Base-by-base conservation (phyloP, 192 early-diverging fungal species). In the Chytriomyces hyalinus region DNA sequence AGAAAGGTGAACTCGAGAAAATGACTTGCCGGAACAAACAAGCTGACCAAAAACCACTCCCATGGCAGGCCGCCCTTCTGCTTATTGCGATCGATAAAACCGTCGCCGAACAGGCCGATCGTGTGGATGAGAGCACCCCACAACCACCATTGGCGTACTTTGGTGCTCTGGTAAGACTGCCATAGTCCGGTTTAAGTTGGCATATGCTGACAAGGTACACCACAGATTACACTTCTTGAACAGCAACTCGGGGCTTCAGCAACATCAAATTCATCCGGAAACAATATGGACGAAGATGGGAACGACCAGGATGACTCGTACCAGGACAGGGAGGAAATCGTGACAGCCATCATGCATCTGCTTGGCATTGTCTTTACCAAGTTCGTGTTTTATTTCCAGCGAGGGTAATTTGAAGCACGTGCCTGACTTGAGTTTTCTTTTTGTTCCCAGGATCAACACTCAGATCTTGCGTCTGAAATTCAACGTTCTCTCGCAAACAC, bases 81-180 rank as follows among this genome's bases (percentile, higher is more conserved):
- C 82, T 88, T 47, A 65, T 73, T 13, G 84, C 83, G 48, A 65
- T 89, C 51, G 82, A 84, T 64, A 90, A 94, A 81, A 93, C 93
- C 28, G 89, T 98, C 73, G 81, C 80, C 24, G 96, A 98, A 79
- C 91, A 95, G 78, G 79, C 28, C 4, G 26, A 36, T 13, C 10
- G 1, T 36, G 13, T n/a, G 13, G 50, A 11, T 11, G 17, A 24
- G 3, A 45, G 85, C 49, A 87, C 86, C 15, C 70, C 85, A 44
- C 84, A 90, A 46, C 88, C 87, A 46, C 92, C 96, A 5, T 87
- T 93, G 36, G 92, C 94, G 26, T 98, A 98, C 81, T 97, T 97
- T 90, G 94, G 91, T 15, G 91, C 93, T 26, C 84, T 98, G 79
- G 90, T 93, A 86, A 81, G 64, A 47, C 8, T 17, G 26, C 45